A percentile compares a stretch with the other conserved stretches of the same genome.
phyloP scores from a whole-genome alignment of 1,284 basidiomycete species.

The Ustilago crameri region DNA sequence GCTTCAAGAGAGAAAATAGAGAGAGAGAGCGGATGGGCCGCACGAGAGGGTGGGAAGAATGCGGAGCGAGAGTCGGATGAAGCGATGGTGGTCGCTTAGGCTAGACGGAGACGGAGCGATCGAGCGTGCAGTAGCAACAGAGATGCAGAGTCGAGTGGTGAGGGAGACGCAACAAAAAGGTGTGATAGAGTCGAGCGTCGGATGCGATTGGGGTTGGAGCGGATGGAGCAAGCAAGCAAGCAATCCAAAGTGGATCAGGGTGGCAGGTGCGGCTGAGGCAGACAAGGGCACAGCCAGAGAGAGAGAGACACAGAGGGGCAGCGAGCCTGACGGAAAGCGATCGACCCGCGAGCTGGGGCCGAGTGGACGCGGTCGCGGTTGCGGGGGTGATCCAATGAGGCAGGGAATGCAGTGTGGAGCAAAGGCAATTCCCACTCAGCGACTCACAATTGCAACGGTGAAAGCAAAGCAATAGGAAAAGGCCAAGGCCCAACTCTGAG shows the following conservation, averaged over 20 bases:
- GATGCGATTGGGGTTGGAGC: neutral
- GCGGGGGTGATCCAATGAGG: neutral
- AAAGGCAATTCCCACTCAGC: neutral
- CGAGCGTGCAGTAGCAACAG: slow-evolving; percentile 1
- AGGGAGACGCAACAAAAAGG: too few species aligned
- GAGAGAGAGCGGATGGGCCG: slow-evolving; percentile 6
- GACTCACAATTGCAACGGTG: neutral
- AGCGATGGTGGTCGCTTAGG: neutral
- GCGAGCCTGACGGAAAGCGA: slow-evolving; percentile 15
- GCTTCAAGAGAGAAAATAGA: neutral
- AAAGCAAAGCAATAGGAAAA: too few species aligned
- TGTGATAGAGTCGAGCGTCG: neutral
- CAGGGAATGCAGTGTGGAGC: slow-evolving; percentile 12
- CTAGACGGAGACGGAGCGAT: neutral
- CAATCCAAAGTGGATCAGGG: neutral
- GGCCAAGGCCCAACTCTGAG: too few species aligned
- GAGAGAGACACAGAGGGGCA: slow-evolving; percentile 4
- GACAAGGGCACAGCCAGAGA: neutral
- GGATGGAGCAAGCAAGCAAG: neutral
- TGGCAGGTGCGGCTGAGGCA: neutral
- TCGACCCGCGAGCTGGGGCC: slow-evolving; percentile 25
- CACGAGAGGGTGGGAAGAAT: neutral
- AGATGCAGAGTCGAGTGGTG: neutral
- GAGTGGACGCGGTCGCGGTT: slow-evolving; percentile 7
- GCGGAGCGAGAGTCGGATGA: neutral